These are phyloP conservation scores for Chlamydomonas sphaeroides DNA, from an alignment of 139 green algal species.

Conservation along the genomic window DNA sequence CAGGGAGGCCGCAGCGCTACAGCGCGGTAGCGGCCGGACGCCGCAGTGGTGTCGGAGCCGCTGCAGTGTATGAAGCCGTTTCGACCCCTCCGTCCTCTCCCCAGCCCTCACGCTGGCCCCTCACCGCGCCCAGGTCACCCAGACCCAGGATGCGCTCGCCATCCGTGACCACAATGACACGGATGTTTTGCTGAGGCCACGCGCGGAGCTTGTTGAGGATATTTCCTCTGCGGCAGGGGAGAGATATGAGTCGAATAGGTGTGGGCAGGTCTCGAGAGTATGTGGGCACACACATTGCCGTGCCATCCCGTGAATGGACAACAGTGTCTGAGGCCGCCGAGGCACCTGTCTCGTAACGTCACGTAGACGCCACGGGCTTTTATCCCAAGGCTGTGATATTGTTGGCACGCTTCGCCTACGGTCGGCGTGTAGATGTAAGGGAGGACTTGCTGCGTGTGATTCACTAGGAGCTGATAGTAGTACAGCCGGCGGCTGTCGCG, in stretches of 20 bases:
- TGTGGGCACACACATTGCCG: too few relatives aligned
- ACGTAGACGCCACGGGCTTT: constrained; percentile 38
- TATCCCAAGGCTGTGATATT: constrained; percentile 54
- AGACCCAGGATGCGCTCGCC: constrained; percentile 76
- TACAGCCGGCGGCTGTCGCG: constrained; percentile 16
- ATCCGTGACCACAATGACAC: constrained; percentile 72
- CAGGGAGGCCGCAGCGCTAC: too few relatives aligned
- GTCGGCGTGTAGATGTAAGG: constrained; percentile 93
- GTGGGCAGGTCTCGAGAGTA: constrained; percentile 22
- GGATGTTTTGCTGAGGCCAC: constrained; percentile 55
- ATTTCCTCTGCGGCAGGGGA: not conserved
- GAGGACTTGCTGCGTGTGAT: constrained; percentile 40
- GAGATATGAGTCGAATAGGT: too few relatives aligned
- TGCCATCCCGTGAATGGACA: too few relatives aligned
- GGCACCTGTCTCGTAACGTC: constrained; percentile 30
- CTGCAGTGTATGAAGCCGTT: too few relatives aligned
- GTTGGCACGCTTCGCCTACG: constrained; percentile 90
- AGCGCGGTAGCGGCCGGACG: too few relatives aligned
- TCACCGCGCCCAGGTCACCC: constrained; percentile 34
- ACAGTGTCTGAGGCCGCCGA: too few relatives aligned
- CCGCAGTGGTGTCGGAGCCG: too few relatives aligned
- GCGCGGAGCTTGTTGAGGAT: constrained; percentile 46
- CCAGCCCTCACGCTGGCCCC: too few relatives aligned
- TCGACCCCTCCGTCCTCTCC: too few relatives aligned
- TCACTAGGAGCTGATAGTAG: not conserved